Conservation (phyloP, 345 rosid genomes). For the Lepidium aucheri region DNA sequence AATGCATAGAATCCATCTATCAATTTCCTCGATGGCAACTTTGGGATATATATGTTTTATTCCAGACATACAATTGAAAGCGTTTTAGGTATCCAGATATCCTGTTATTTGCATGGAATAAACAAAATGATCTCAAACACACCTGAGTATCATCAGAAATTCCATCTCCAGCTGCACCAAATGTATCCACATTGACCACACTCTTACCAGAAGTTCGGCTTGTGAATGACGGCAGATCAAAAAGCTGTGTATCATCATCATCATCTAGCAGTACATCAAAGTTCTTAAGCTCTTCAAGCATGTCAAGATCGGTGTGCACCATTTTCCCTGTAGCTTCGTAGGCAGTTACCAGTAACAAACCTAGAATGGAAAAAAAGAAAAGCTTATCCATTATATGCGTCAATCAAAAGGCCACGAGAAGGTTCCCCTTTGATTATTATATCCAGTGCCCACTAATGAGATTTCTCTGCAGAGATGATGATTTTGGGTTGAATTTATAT, state of each 20-base stretch:
- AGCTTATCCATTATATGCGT: slow-evolving; percentile 50
- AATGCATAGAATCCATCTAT: not conserved
- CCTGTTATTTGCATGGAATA: not conserved
- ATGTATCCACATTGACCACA: slow-evolving; percentile 88
- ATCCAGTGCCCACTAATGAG: slow-evolving; percentile 20
- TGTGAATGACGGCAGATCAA: slow-evolving; percentile 40
- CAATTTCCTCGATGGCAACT: not conserved
- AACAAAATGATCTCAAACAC: not conserved
- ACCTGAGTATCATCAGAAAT: slow-evolving; percentile 95
- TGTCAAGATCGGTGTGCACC: slow-evolving; percentile 34
- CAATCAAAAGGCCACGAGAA: slow-evolving; percentile 13
- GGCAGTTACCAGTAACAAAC: slow-evolving; percentile 40
- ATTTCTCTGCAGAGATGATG: slow-evolving; percentile 31
- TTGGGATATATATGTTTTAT: not conserved
- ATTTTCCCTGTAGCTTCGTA: slow-evolving; percentile 51
- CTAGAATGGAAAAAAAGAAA: slow-evolving; percentile 40
- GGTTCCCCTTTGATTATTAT: slow-evolving; percentile 1
- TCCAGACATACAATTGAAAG: not conserved
- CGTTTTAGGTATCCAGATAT: not conserved
- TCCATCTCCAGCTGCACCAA: slow-evolving; percentile 93
- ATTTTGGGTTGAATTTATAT: slow-evolving; percentile 46
- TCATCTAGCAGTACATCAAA: slow-evolving; percentile 45
- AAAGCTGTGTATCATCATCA: slow-evolving; percentile 30
- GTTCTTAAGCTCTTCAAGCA: slow-evolving; percentile 42
- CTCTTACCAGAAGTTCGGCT: slow-evolving; percentile 54